A percentile compares a stretch with the other conserved stretches of the same genome.
These are phyloP conservation scores for Alternaria sp. DNA, from an alignment of 2,329 filamentous ascomycete genomes.

Conservation along the genomic window DNA sequence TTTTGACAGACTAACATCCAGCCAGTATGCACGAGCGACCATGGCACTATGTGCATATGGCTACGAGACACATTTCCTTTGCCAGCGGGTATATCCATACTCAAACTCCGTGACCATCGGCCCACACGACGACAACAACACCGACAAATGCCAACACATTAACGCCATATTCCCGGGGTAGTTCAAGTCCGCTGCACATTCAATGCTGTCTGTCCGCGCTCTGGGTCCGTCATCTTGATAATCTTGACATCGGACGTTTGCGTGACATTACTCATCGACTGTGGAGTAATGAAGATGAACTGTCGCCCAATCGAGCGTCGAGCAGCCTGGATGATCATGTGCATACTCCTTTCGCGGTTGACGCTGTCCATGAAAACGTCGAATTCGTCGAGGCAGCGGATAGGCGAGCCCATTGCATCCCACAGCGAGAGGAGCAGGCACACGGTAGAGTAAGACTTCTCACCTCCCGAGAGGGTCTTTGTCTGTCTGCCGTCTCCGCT, in stretches of 20 bases:
- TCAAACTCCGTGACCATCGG: constrained; percentile 3
- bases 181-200: constrained; percentile 28
- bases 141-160: neutral
- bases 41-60: neutral
- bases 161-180: neutral
- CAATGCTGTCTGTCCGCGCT: constrained; percentile 57
- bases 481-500: constrained; percentile 78
- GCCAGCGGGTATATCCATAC: constrained; percentile 27
- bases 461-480: constrained; percentile 91
- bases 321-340: constrained; percentile 89
- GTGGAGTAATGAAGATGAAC: constrained; percentile 95
- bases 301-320: constrained; percentile 87
- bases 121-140: neutral
- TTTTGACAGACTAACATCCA: neutral
- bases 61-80: constrained; percentile 9
- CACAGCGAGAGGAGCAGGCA: constrained; percentile 91
- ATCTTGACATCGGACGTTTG: constrained; percentile 73
- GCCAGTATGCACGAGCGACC: neutral
- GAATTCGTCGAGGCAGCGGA: constrained; percentile 95
- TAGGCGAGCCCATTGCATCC: constrained; percentile 97
- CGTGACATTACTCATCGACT: constrained; percentile 66
- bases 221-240: constrained; percentile 68
- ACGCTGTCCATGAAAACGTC: constrained; percentile 99
- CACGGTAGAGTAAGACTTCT: constrained; percentile 97
- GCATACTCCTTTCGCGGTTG: constrained; percentile 90